Base-by-base conservation (phyloP, 73 alveolate genomes). In the Paramecium pentaurelia region DNA sequence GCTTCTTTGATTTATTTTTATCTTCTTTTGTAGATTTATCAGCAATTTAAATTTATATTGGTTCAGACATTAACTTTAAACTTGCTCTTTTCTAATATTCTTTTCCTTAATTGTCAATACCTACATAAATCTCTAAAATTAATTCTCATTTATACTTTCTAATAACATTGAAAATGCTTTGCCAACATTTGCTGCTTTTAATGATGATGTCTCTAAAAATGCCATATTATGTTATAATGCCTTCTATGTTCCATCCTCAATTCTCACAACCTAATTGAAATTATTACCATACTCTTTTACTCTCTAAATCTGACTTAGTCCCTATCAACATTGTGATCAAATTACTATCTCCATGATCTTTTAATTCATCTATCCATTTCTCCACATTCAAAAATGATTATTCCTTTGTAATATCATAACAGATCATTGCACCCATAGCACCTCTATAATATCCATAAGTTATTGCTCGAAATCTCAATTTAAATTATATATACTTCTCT, bases 371-470 rank as follows among this genome's bases (percentile, higher is more conserved):
- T 2, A 71, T 92, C 97, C 97, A 94, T 20, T 30, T 58, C 16
- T 51, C 92, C 12, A 94, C 71, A 45, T 80, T 85, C 40, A 42
- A 40, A 36, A 92, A 87, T 12, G 93, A 22, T 8, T 40, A 47
- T 38, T 77, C 92, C 27, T 88, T 93, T 5, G 96, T 86, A 28
- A 94, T 71, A 32, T 94, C 97, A 77, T 32, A 94, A 18, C 88
- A 90, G 1, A 94, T 84, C 51, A 94, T 86, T 22, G 95, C 94
- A 5, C 93, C 96, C 1, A 38, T 75, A 4, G 95, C 93, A 2
- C 96, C 96, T 60, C 96, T 73, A 84, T 77, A 93, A 80, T 86
- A 93, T 25, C 95, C 93, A 34, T 60, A 45, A 22, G 95, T 86
- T 18, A 93, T 86, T 49, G 88, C 95, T 51, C 97, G 86, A 86